Percentiles rank a stretch among this genome's conserved stretches.
Evolutionary conservation across 192 early-diverging fungal genomes (phyloP).

Genomic region (Coemansia sp.): DNA sequence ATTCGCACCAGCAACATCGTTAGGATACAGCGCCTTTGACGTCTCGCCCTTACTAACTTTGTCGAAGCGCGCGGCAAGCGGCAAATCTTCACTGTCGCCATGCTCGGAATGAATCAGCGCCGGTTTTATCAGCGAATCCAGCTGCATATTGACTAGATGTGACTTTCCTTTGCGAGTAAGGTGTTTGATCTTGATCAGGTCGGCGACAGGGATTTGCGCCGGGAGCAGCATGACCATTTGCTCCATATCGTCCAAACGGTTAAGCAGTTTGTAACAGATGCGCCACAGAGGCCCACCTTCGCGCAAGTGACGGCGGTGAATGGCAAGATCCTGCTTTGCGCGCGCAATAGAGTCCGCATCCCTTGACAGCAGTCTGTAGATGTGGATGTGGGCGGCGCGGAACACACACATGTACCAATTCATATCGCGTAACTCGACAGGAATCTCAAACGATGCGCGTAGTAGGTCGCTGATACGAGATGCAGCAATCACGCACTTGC

Average conservation of each 20-base stretch:
- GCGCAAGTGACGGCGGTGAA: conserved; percentile 49
- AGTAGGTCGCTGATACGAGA: conserved; percentile 49
- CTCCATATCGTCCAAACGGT: conserved; percentile 54
- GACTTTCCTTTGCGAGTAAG: conserved; percentile 49
- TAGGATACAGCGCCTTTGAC: conserved; percentile 1
- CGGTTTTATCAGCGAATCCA: conserved; percentile 51
- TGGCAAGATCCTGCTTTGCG: conserved; percentile 53
- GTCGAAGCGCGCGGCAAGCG: conserved; percentile 25
- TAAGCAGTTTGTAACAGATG: conserved; percentile 53
- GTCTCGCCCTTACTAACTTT: not conserved
- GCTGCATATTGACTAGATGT: conserved; percentile 54
- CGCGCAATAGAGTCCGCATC: conserved; percentile 40
- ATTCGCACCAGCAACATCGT: not conserved
- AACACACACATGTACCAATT: conserved; percentile 58
- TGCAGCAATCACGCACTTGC: conserved; percentile 52
- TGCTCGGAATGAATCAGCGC: conserved; percentile 37
- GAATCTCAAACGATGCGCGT: conserved; percentile 48
- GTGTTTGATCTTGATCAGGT: conserved; percentile 44
- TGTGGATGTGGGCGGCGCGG: conserved; percentile 50
- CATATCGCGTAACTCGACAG: conserved; percentile 46
- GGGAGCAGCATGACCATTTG: conserved; percentile 55
- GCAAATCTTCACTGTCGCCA: conserved; percentile 43
- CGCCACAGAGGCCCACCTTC: conserved; percentile 51
- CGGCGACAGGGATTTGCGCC: conserved; percentile 47
- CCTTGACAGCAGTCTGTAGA: conserved; percentile 45